phyloP scores from a whole-genome alignment of 306 rosid genomes.

The Senna siamea region DNA sequence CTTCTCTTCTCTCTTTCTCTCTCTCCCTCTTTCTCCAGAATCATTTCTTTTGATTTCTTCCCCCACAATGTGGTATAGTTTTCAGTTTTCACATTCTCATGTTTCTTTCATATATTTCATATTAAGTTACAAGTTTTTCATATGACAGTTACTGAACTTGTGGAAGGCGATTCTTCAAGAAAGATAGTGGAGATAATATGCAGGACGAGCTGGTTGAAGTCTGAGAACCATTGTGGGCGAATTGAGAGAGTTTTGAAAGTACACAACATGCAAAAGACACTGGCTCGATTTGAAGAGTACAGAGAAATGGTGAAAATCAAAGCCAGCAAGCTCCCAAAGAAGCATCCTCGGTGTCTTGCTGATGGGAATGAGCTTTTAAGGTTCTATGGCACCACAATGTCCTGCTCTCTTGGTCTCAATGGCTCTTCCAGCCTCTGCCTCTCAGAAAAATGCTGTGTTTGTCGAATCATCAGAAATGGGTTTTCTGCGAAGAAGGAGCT shows the following conservation, averaged over 20 bases:
- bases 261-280: slow-evolving; percentile 92
- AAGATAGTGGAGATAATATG: slow-evolving; percentile 91
- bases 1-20: not conserved
- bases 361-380: slow-evolving; percentile 95
- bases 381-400: slow-evolving; percentile 77
- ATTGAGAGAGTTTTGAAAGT: slow-evolving; percentile 90
- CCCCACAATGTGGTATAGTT: too few relatives aligned
- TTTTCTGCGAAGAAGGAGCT: slow-evolving; percentile 85
- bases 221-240: slow-evolving; percentile 71
- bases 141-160: slow-evolving; percentile 77
- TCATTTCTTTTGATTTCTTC: too few relatives aligned
- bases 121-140: not conserved
- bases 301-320: slow-evolving; percentile 84
- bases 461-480: slow-evolving; percentile 85
- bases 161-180: slow-evolving; percentile 91
- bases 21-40: too few relatives aligned
- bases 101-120: too few relatives aligned
- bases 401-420: slow-evolving; percentile 79
- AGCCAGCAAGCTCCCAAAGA: slow-evolving; percentile 91
- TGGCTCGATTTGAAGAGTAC: slow-evolving; percentile 88
- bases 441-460: slow-evolving; percentile 78
- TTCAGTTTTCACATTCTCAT: not conserved
- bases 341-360: slow-evolving; percentile 91
- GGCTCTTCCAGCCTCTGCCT: slow-evolving; percentile 80
- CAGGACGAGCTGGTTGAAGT: slow-evolving; percentile 79